A percentile compares a stretch with the other conserved stretches of the same genome.
Evolutionary conservation across 78 protist species (phyloP).

Genomic region (Protostelium mycophagum): DNA sequence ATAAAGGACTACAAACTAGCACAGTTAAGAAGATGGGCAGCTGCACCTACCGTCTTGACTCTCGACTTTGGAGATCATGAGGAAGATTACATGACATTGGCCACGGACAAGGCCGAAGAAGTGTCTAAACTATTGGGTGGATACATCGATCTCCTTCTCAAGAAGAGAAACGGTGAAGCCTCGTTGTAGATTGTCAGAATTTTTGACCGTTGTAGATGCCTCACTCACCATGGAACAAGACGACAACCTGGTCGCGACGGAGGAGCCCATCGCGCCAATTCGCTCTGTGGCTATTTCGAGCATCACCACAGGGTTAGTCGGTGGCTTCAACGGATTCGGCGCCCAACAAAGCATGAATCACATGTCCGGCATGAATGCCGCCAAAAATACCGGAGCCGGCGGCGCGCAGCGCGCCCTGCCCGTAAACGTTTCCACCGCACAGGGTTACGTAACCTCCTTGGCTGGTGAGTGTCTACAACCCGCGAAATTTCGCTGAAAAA

Average conservation of each 20-base stretch:
- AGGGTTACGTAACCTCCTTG: background rate
- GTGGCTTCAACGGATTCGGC: background rate
- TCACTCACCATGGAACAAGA: conserved; percentile 42
- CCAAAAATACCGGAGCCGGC: background rate
- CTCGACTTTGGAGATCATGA: conserved; percentile 83
- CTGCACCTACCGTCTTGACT: conserved; percentile 72
- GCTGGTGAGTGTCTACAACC: background rate
- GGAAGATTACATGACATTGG: conserved; percentile 53
- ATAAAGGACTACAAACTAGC: conserved; percentile 61
- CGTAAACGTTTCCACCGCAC: background rate
- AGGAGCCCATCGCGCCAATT: conserved; percentile 49
- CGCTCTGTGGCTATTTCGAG: background rate
- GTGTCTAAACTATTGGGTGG: conserved; percentile 73
- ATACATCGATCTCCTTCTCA: conserved; percentile 81
- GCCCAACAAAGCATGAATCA: background rate
- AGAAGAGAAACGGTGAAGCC: conserved; percentile 61
- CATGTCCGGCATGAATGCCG: background rate
- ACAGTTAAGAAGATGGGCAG: conserved; percentile 82
- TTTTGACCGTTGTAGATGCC: conserved; percentile 1
- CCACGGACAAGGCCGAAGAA: conserved; percentile 79
- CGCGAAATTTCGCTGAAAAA: background rate
- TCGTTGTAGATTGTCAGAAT: background rate
- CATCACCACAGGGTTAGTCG: background rate
- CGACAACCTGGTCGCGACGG: conserved; percentile 50
- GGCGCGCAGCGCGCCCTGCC: background rate